Base-by-base conservation (phyloP, 495 filamentous ascomycete species). In the Penicillium paxilli region DNA sequence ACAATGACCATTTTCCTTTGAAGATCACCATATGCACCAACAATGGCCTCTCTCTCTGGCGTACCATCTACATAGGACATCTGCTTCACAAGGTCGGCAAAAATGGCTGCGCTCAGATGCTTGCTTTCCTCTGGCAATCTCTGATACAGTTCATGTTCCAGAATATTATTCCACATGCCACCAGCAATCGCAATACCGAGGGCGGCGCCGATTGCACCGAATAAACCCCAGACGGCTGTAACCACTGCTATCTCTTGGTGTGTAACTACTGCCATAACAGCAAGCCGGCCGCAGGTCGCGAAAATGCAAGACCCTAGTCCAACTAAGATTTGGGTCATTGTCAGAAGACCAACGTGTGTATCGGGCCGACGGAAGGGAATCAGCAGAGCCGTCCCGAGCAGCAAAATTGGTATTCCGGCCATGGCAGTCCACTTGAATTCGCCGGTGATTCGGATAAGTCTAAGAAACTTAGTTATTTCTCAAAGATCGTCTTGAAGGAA, bases 251-350 rank as follows among this genome's bases (percentile, higher is more conserved):
- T 72, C 49, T 86, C 69, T 51, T 88, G 74, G 55, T 89, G 87
- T 1, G 72, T 66, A 0, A 79, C 76, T 2, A 78, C 80, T 1
- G 87, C 84, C 83, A 88, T 84, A 64, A 80, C 76, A 1, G 85
- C 84, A 30, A 88, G 77, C 57, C 87, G 79, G 55, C 83, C 78
- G 52, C 69, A 74, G 60, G 88, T 82, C 38, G 86, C 37, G n/a
- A 83, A 64, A 5, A 75, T 75, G 26, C 80, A 78, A 12, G 80
- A 81, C 19, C 75, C 72, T 33, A 89, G 73, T 24, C 84, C 80
- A 51, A 88, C 86, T 65, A 88, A 80, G 62, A 90, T 84, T 63
- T 90, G 83, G 58, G 78, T 83, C 80, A 88, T 85, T 63, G 87
- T 72, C 19, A 91, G 70, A 62, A 83, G 83, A 9, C 83, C 86